phyloP scores from a whole-genome alignment of 148 eudicot species.

The Pharnaceum exiguum region DNA sequence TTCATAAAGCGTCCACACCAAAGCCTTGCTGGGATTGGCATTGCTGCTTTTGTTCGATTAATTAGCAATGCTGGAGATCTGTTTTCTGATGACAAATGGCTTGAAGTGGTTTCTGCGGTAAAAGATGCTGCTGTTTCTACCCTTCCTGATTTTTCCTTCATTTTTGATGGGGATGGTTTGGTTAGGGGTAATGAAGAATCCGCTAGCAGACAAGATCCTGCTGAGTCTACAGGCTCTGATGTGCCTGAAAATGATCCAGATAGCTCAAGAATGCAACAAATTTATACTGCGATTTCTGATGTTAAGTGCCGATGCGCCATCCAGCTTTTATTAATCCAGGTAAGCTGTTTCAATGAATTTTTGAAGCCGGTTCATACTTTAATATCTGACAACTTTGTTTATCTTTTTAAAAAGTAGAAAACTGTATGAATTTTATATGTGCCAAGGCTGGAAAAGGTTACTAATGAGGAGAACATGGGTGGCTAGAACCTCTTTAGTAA shows the following conservation, averaged over 20 bases:
- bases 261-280: slow-evolving; percentile 36
- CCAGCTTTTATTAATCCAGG: slow-evolving; percentile 94
- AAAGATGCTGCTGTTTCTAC: slow-evolving; percentile 82
- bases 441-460: too few relatives aligned
- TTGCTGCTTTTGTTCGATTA: slow-evolving; percentile 94
- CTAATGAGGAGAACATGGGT: too few relatives aligned
- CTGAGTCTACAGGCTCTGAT: slow-evolving; percentile 39
- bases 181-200: slow-evolving; percentile 44
- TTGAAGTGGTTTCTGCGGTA: slow-evolving; percentile 75
- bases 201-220: slow-evolving; percentile 29
- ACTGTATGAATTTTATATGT: too few relatives aligned
- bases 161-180: slow-evolving; percentile 35
- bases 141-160: slow-evolving; percentile 77
- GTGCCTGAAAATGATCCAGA: slow-evolving; percentile 43
- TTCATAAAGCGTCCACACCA: slow-evolving; percentile 95
- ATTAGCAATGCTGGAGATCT: slow-evolving; percentile 93
- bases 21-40: slow-evolving; percentile 97
- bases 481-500: too few relatives aligned
- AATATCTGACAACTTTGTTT: too few relatives aligned
- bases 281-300: slow-evolving; percentile 71
- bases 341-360: slow-evolving; percentile 14
- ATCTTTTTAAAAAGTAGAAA: too few relatives aligned
- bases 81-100: slow-evolving; percentile 91
- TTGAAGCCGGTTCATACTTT: too few relatives aligned
- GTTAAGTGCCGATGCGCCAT: slow-evolving; percentile 83